Percentiles rank a stretch among this genome's conserved stretches.
Evolutionary conservation across 441 rosid genomes (phyloP).

Genomic region (Theobroma grandiflorum): DNA sequence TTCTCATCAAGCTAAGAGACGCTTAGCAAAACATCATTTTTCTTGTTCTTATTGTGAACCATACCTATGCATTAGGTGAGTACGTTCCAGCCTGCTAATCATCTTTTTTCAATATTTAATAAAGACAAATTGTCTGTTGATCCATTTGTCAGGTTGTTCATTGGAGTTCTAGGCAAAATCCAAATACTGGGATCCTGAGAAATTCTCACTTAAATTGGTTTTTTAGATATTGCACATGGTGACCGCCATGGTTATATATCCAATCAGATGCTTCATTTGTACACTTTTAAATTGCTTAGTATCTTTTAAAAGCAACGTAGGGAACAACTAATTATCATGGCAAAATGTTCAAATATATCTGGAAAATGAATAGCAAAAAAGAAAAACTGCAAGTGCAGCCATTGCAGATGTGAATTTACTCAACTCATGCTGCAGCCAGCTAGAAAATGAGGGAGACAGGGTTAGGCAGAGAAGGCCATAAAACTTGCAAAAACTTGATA

Average conservation of each 20-base stretch:
- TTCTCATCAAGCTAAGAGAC: not conserved
- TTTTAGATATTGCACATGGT: not conserved
- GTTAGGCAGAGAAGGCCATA: not conserved
- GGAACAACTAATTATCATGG: not conserved
- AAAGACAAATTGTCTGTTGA: not conserved
- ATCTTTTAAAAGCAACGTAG: not conserved
- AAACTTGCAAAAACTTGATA: not conserved
- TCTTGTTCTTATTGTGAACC: not conserved
- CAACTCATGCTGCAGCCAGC: not conserved
- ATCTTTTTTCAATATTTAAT: not conserved
- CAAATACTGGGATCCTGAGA: not conserved
- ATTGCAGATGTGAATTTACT: constrained; percentile 3
- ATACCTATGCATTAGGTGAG: not conserved
- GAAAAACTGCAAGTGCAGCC: not conserved
- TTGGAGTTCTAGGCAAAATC: constrained; percentile 13
- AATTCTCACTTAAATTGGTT: not conserved
- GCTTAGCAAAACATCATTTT: not conserved
- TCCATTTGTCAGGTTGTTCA: constrained; percentile 16
- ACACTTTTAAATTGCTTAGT: not conserved
- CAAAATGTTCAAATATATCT: not conserved
- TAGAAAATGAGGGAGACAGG: not conserved
- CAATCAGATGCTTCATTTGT: not conserved
- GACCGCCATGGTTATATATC: not conserved
- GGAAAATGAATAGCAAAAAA: not conserved
- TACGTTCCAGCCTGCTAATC: not conserved